These are phyloP conservation scores for Mortierella sp. DNA, from an alignment of 371 early-diverging fungal species.

Conservation along the genomic window DNA sequence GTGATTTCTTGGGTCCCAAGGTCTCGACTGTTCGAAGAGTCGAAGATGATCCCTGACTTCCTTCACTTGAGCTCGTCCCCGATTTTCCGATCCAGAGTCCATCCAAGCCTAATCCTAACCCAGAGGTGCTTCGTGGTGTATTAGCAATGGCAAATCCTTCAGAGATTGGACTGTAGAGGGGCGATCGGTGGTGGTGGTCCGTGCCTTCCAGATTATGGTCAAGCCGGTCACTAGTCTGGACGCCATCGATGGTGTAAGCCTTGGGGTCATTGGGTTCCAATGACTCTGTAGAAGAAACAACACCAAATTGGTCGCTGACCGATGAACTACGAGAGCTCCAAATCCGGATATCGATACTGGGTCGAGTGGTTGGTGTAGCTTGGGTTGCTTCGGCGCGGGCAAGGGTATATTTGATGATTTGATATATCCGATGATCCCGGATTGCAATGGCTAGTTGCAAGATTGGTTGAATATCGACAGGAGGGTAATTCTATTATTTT, in stretches of 20 bases:
- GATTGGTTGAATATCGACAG: constrained; percentile 44
- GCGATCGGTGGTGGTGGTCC: constrained; percentile 28
- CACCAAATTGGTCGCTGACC: constrained; percentile 1
- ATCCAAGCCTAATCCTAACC: constrained; percentile 30
- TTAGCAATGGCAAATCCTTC: constrained; percentile 3
- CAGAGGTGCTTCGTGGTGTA: constrained; percentile 19
- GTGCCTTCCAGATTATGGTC: constrained; percentile 42
- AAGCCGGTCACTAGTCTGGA: constrained; percentile 42
- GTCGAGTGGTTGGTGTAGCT: constrained; percentile 2
- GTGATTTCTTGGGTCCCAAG: too few species aligned
- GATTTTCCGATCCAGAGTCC: constrained; percentile 15
- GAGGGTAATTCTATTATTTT: constrained; percentile 48
- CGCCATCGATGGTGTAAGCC: constrained; percentile 32
- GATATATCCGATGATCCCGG: constrained; percentile 21
- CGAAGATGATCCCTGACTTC: too few species aligned
- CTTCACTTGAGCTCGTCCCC: too few species aligned
- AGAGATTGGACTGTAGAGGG: constrained; percentile 16
- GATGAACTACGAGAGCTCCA: constrained; percentile 21
- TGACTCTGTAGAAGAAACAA: neutral
- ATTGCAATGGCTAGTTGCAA: constrained; percentile 29
- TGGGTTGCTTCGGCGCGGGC: neutral
- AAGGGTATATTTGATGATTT: neutral
- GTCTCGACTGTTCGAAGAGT: too few species aligned
- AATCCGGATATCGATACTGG: constrained; percentile 27
- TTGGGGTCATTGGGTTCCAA: constrained; percentile 6